These are phyloP conservation scores for Dillenia suffruticosa DNA, from an alignment of 164 flowering plant genomes.

Conservation along the genomic window DNA sequence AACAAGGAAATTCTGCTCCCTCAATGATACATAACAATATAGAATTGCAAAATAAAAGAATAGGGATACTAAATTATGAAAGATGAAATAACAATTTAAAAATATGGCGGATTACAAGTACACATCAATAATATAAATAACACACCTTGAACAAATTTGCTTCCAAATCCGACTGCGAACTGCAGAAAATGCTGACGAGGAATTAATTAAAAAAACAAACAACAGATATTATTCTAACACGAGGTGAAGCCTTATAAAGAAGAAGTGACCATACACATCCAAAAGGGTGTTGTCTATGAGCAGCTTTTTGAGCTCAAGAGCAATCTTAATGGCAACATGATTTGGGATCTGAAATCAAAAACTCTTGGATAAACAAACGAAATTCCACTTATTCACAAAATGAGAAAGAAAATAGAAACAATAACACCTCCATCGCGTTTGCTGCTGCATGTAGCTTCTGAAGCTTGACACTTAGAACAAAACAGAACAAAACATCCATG, in stretches of 20 bases:
- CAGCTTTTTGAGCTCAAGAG: constrained; percentile 92
- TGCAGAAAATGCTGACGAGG: constrained; percentile 25
- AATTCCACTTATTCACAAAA: neutral
- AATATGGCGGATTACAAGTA: too few species aligned
- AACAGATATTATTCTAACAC: neutral
- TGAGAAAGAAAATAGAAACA: too few species aligned
- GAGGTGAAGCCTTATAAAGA: neutral
- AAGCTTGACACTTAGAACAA: too few species aligned
- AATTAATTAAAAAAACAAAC: neutral
- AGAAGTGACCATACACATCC: constrained; percentile 68
- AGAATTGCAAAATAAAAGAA: too few species aligned
- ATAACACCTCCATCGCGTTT: too few species aligned
- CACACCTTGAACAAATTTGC: constrained; percentile 88
- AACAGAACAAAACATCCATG: too few species aligned
- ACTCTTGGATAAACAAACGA: neutral
- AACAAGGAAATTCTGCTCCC: too few species aligned
- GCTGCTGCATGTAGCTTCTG: too few species aligned
- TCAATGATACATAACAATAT: too few species aligned
- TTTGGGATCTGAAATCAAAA: constrained; percentile 76
- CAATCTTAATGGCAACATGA: constrained; percentile 93
- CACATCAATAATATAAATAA: too few species aligned
- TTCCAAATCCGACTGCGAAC: constrained; percentile 93
- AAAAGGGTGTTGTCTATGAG: constrained; percentile 92
- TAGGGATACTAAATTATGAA: too few species aligned
- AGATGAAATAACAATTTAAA: too few species aligned